Percentiles rank a stretch among this genome's conserved stretches.
Evolutionary conservation across 1,139 yeast genomes (phyloP).

Genomic region (Geotrichum candidum): DNA sequence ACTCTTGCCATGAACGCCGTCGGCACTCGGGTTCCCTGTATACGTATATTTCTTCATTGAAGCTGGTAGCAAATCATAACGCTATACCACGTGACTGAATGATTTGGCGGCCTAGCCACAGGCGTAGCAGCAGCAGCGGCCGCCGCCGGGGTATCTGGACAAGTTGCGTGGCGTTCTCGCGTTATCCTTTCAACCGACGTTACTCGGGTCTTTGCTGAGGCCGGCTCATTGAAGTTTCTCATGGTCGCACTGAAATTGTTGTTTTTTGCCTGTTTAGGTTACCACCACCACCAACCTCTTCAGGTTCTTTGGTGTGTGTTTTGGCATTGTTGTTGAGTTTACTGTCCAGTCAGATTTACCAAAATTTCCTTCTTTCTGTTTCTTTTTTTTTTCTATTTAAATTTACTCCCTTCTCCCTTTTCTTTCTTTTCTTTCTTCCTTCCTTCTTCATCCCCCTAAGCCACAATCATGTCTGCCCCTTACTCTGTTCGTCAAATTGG

Average conservation of each 20-base stretch:
- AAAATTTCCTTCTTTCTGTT: not conserved
- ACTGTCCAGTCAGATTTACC: not conserved
- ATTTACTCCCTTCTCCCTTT: not conserved
- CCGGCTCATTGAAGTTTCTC: too few species aligned
- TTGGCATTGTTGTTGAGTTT: not conserved
- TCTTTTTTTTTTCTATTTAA: not conserved
- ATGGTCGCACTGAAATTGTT: not conserved
- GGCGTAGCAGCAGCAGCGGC: not conserved
- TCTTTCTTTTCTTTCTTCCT: not conserved
- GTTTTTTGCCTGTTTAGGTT: not conserved
- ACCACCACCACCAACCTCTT: not conserved
- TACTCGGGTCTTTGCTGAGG: too few species aligned
- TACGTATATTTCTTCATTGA: not conserved
- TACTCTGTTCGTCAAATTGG: constrained; percentile 63
- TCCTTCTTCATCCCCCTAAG: not conserved
- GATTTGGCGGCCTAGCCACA: not conserved
- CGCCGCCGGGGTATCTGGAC: too few species aligned
- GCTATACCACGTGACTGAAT: not conserved
- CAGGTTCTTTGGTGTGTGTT: not conserved
- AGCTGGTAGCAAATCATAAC: not conserved
- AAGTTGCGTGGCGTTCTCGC: not conserved
- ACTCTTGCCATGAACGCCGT: too few species aligned
- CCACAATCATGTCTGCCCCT: constrained; percentile 24
- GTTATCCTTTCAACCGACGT: not conserved
- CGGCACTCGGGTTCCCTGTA: too few species aligned